Percentiles rank a stretch among this genome's conserved stretches.
Conservation (phyloP, 2,329 filamentous ascomycete species). For the Fusarium luffae region DNA sequence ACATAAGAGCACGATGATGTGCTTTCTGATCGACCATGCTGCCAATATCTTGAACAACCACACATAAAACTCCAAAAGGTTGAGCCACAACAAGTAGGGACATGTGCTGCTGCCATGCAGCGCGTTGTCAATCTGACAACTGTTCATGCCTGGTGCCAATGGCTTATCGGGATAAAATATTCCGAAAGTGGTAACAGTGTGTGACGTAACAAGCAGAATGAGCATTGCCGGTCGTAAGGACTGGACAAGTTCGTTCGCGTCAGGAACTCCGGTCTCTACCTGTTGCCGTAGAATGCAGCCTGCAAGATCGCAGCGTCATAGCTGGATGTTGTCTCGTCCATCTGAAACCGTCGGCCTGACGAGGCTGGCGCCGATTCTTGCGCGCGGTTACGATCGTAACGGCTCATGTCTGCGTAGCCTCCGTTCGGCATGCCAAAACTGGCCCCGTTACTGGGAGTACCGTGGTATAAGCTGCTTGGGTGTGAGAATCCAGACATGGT, state of each 20-base stretch:
- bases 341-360: slow-evolving; percentile 45
- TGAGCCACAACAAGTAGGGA: slow-evolving; percentile 5
- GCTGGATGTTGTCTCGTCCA: slow-evolving; percentile 49
- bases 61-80: background rate
- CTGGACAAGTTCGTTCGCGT: background rate
- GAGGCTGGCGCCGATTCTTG: slow-evolving; percentile 33
- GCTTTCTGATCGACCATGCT: slow-evolving; percentile 6
- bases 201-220: slow-evolving; percentile 3
- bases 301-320: slow-evolving; percentile 53
- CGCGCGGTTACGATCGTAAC: slow-evolving; percentile 26
- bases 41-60: slow-evolving; percentile 3
- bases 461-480: slow-evolving; percentile 62
- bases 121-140: background rate
- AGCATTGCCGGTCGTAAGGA: background rate
- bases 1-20: slow-evolving; percentile 8
- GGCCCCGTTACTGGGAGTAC: slow-evolving; percentile 54
- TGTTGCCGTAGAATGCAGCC: slow-evolving; percentile 48
- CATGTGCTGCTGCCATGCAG: background rate
- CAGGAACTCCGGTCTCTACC: slow-evolving; percentile 25
- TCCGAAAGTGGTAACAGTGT: slow-evolving; percentile 5
- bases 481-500: slow-evolving; percentile 57
- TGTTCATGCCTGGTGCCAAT: slow-evolving; percentile 10
- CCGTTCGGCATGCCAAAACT: slow-evolving; percentile 30
- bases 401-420: slow-evolving; percentile 25
- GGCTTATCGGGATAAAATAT: slow-evolving; percentile 24